These are phyloP conservation scores for Clarkia xantiana DNA, from an alignment of 345 rosid genomes.

Conservation along the genomic window DNA sequence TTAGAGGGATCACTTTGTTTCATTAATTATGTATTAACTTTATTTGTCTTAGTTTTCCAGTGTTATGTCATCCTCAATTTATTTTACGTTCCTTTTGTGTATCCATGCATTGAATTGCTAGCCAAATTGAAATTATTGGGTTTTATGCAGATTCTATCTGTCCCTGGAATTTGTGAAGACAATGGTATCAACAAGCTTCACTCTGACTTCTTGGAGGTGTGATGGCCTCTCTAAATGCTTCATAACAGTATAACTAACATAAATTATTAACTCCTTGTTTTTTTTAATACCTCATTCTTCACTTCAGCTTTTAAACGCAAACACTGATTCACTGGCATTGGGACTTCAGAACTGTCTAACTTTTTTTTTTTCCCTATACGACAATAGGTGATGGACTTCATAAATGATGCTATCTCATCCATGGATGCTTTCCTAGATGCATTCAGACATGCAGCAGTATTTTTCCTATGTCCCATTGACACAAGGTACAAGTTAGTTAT, in stretches of 20 bases:
- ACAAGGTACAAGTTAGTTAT: conserved; percentile 37
- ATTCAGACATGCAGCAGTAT: conserved; percentile 53
- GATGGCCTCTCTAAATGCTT: neutral
- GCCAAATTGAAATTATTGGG: neutral
- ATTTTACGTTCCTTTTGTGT: neutral
- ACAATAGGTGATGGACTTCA: conserved; percentile 85
- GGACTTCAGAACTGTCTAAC: neutral
- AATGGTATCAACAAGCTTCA: conserved; percentile 25
- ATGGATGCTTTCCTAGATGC: conserved; percentile 67
- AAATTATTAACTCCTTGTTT: no score
- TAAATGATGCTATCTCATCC: conserved; percentile 85
- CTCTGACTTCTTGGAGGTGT: conserved; percentile 68
- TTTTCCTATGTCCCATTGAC: conserved; percentile 56
- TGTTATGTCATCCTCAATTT: neutral
- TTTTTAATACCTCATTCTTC: no score
- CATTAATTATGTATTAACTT: no score
- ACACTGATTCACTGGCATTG: no score
- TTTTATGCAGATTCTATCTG: conserved; percentile 35
- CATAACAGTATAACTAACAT: no score
- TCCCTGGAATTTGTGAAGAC: conserved; percentile 31
- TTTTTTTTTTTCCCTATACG: neutral
- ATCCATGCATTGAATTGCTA: neutral
- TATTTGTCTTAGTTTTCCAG: no score
- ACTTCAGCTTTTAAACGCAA: no score
- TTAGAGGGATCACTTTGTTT: no score